Percentiles rank a stretch among this genome's conserved stretches.
phyloP scores from a whole-genome alignment of 1,284 basidiomycete species.

The Naganishia sp. region DNA sequence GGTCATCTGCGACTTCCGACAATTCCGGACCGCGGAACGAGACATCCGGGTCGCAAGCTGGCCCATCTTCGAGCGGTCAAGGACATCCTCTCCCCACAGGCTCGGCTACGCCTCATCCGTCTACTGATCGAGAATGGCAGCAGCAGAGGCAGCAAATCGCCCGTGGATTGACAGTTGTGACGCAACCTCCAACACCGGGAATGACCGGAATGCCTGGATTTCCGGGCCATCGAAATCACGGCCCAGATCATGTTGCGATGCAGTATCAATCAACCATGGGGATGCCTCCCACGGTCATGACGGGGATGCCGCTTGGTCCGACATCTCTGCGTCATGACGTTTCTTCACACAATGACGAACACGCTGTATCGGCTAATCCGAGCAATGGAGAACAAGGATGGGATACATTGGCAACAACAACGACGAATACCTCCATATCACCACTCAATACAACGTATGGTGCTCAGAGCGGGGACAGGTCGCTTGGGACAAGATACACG shows the following conservation, averaged over 20 bases:
- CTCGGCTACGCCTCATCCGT: too few relatives aligned
- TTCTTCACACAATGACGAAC: too few relatives aligned
- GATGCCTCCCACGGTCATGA: not conserved
- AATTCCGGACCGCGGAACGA: not conserved
- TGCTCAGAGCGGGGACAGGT: too few relatives aligned
- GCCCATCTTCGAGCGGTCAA: not conserved
- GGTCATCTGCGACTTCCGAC: slow-evolving; percentile 1
- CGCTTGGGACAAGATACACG: too few relatives aligned
- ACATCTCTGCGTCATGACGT: not conserved
- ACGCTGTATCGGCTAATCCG: too few relatives aligned
- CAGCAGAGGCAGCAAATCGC: slow-evolving; percentile 25
- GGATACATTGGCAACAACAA: too few relatives aligned
- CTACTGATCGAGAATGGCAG: slow-evolving; percentile 11
- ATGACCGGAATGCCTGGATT: not conserved
- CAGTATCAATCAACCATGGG: not conserved
- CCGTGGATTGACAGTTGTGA: slow-evolving; percentile 19
- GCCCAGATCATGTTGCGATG: not conserved
- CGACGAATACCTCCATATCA: too few relatives aligned
- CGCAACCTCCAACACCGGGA: slow-evolving; percentile 15
- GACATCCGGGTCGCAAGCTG: not conserved
- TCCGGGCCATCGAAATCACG: not conserved
- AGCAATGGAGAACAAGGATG: too few relatives aligned
- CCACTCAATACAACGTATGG: too few relatives aligned
- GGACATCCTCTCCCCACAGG: not conserved
- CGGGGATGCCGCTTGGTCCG: not conserved